These are phyloP conservation scores for Pseudogymnoascus sp. DNA, from an alignment of 2,329 filamentous ascomycete species.

Conservation along the genomic window DNA sequence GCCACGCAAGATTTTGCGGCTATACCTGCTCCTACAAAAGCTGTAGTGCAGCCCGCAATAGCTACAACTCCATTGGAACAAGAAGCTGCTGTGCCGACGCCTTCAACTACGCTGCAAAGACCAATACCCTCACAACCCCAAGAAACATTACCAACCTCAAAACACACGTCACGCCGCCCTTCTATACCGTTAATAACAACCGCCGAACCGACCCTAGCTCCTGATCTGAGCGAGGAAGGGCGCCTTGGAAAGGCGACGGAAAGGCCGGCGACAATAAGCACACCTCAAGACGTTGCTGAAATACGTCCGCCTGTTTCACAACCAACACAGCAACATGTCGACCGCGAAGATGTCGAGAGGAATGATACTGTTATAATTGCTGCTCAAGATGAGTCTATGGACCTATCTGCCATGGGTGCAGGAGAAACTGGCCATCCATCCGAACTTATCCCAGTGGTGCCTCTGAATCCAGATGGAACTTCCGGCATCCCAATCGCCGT, in stretches of 20 bases:
- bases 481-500: slow-evolving; percentile 13
- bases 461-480: slow-evolving; percentile 23
- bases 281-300: neutral
- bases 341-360: neutral
- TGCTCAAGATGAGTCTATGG: neutral
- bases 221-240: neutral
- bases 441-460: slow-evolving; percentile 18
- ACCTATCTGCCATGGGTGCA: slow-evolving; percentile 12
- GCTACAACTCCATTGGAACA: neutral
- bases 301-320: neutral
- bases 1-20: neutral
- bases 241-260: neutral
- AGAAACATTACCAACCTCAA: neutral
- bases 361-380: neutral
- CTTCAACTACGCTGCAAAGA: neutral
- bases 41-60: neutral
- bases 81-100: neutral
- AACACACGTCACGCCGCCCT: neutral
- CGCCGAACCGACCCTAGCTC: neutral
- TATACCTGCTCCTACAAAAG: neutral
- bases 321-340: neutral
- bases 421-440: slow-evolving; percentile 11
- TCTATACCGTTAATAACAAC: neutral
- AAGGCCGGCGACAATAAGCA: neutral
- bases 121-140: neutral